These are phyloP conservation scores for Colletotrichum sp. DNA, from an alignment of 2,329 filamentous ascomycete genomes.

Conservation along the genomic window DNA sequence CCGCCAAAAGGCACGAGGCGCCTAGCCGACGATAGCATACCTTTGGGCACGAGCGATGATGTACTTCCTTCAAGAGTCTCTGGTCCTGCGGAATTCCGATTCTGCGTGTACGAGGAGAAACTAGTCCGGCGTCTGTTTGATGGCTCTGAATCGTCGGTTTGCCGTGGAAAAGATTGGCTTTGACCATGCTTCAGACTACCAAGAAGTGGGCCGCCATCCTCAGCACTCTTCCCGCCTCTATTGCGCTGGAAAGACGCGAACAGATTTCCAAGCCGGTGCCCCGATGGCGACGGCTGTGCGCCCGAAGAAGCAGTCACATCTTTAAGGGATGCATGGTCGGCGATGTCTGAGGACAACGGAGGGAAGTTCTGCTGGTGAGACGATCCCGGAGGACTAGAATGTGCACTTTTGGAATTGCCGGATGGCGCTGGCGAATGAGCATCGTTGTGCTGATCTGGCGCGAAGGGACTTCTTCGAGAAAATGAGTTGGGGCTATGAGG, in stretches of 20 bases:
- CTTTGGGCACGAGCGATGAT: conserved; percentile 5
- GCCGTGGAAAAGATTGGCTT: conserved; percentile 77
- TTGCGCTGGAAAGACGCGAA: conserved; percentile 67
- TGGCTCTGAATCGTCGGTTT: conserved; percentile 60
- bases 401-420: conserved; percentile 56
- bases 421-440: conserved; percentile 67
- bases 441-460: conserved; percentile 43
- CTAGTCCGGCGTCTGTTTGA: conserved; percentile 62
- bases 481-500: conserved; percentile 45
- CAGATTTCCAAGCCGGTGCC: conserved; percentile 50
- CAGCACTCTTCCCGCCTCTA: conserved; percentile 59
- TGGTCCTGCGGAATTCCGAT: conserved; percentile 53
- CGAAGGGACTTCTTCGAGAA: conserved; percentile 38
- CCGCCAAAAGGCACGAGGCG: conserved; percentile 55
- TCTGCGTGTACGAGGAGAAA: conserved; percentile 63
- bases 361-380: conserved; percentile 62
- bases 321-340: conserved; percentile 47
- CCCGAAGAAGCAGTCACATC: conserved; percentile 46
- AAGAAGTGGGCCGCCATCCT: conserved; percentile 64
- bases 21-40: conserved; percentile 35
- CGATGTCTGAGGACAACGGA: conserved; percentile 47
- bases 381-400: conserved; percentile 67
- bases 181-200: conserved; percentile 74
- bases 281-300: conserved; percentile 31
- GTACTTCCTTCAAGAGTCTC: conserved; percentile 41